Base-by-base conservation (phyloP, 768 basidiomycete genomes). In the Mycena amicta region DNA sequence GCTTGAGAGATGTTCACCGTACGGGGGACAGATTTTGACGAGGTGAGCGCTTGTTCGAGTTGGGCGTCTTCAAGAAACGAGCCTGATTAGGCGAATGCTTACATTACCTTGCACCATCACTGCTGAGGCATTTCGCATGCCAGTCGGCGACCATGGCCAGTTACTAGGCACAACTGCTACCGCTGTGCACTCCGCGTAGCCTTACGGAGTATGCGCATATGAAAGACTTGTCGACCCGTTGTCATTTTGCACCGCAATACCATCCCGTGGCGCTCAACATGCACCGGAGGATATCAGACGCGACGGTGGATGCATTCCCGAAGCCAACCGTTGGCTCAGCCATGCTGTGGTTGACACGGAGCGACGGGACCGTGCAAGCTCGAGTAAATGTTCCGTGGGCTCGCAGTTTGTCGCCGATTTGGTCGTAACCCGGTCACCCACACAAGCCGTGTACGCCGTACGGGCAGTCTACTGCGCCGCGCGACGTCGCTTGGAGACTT, bases 11-110 rank as follows among this genome's bases (percentile, higher is more conserved):
- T 33, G 50, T 50, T 47, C n/a, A n/a, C 47, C 18, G 47, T 55
- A 53, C 57, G 30, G 40, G 33, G 50, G 46, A 45, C 11, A 49
- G 47, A 49, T 54, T 43, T 29, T 26, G 23, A 56, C 54, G 57
- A 52, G 37, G 56, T 23, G 50, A 46, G 61, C n/a, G 49, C 16
- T 28, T 49, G 27, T 5, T 49, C n/a, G n/a, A 23, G 27, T 37
- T 37, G 18, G 33, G 33, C 33, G 33, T 37, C 33, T 37, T 37
- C n/a, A 18, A 37, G 33, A 18, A 37, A 37, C 11, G 33, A 18
- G 33, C 8, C 33, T 8, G 33, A 37, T 37, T 8, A 37, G 11
- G 8, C 33, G 33, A 18, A 18, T 37, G 11, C 33, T 37, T 37
- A 18, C 8, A 8, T 37, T 37, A 18, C 33, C 18, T 37, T 18